Percentiles rank a stretch among this genome's conserved stretches.
phyloP scores from a whole-genome alignment of 352 stramenopile genomes.

The Phytophthora fragariaefolia region DNA sequence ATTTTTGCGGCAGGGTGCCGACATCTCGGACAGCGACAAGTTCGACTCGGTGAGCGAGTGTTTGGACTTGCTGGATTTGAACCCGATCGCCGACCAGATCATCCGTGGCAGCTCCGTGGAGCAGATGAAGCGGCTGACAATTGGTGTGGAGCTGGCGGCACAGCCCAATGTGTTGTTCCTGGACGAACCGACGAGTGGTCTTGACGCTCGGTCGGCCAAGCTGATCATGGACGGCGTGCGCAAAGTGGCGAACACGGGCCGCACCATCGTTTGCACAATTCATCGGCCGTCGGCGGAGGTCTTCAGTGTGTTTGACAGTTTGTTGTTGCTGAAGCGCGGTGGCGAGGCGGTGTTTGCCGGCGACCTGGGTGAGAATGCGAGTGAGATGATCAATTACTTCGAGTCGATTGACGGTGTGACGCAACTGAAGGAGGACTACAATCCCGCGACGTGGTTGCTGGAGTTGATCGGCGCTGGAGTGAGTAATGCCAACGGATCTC shows the following conservation, averaged over 20 bases:
- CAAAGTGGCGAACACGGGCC: slow-evolving; percentile 67
- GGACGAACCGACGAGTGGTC: slow-evolving; percentile 23
- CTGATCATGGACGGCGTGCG: slow-evolving; percentile 80
- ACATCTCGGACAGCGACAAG: slow-evolving; percentile 20
- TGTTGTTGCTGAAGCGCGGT: slow-evolving; percentile 23
- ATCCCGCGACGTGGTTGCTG: slow-evolving; percentile 28
- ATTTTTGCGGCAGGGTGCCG: slow-evolving; percentile 16
- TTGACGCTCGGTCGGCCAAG: slow-evolving; percentile 53
- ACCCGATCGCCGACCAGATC: slow-evolving; percentile 42
- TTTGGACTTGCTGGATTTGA: slow-evolving; percentile 36
- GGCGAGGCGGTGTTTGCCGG: slow-evolving; percentile 20
- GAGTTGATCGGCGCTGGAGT: slow-evolving; percentile 27
- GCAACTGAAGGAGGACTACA: slow-evolving; percentile 11
- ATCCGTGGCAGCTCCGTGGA: slow-evolving; percentile 32
- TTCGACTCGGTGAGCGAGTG: slow-evolving; percentile 43
- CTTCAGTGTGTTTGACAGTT: slow-evolving; percentile 24
- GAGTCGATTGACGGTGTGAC: slow-evolving; percentile 16
- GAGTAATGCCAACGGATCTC: slow-evolving; percentile 3
- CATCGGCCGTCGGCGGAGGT: slow-evolving; percentile 22
- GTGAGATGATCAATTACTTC: slow-evolving; percentile 19
- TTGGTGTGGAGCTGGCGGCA: slow-evolving; percentile 22
- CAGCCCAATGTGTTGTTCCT: slow-evolving; percentile 26
- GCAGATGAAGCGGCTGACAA: slow-evolving; percentile 26
- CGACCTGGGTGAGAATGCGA: slow-evolving; percentile 14
- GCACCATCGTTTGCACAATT: slow-evolving; percentile 41